phyloP scores from a whole-genome alignment of 208 protist genomes.

The Leishmania martiniquensis region DNA sequence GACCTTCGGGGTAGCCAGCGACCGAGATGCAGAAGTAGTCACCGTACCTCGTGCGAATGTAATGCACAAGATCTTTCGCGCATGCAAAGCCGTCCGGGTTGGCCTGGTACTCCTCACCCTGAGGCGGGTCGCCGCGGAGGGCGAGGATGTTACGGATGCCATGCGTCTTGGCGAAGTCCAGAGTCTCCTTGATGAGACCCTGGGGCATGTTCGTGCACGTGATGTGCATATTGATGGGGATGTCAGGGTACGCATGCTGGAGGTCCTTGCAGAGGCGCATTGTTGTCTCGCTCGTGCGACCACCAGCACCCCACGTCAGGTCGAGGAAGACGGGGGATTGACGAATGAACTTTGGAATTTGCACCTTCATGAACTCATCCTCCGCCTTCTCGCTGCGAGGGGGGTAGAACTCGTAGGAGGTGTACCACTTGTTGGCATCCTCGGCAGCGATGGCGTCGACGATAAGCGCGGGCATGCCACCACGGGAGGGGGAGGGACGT shows the following conservation, averaged over 20 bases:
- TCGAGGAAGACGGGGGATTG: conserved; percentile 93
- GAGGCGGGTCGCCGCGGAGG: conserved; percentile 92
- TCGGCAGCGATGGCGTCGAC: conserved; percentile 38
- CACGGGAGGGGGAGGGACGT: background rate
- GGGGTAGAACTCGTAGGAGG: conserved; percentile 96
- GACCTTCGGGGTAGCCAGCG: conserved; percentile 93
- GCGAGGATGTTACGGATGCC: conserved; percentile 97
- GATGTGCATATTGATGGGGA: conserved; percentile 90
- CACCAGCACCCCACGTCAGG: conserved; percentile 97
- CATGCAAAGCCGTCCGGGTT: conserved; percentile 84
- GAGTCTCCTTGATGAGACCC: conserved; percentile 66
- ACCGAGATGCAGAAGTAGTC: conserved; percentile 97
- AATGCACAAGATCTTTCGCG: conserved; percentile 95
- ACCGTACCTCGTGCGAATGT: conserved; percentile 93
- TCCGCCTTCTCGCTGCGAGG: conserved; percentile 93
- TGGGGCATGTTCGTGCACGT: conserved; percentile 95
- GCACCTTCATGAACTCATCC: conserved; percentile 76
- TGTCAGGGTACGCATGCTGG: conserved; percentile 82
- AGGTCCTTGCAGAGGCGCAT: conserved; percentile 81
- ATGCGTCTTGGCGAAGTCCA: conserved; percentile 80
- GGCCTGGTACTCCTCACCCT: conserved; percentile 54
- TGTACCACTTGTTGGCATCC: conserved; percentile 63
- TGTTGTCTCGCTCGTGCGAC: conserved; percentile 81
- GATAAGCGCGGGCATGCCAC: conserved; percentile 31
- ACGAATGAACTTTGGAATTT: conserved; percentile 82